Evolutionary conservation across 1,139 yeast species (phyloP).

Genomic region (Scheffersomyces quercinus): DNA sequence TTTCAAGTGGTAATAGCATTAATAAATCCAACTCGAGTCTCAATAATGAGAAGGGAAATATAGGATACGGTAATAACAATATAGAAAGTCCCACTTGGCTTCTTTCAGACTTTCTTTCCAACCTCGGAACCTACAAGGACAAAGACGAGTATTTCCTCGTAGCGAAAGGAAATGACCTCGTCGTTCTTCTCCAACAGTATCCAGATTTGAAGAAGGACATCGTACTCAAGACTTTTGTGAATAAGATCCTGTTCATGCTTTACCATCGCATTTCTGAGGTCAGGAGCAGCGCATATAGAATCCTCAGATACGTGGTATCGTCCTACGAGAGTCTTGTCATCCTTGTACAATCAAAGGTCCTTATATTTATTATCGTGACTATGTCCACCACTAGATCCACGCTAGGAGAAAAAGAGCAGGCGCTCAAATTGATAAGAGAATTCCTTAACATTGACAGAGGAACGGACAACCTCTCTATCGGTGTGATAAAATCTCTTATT

Average conservation of each 20-base stretch:
- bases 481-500: constrained; percentile 71
- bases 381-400: constrained; percentile 55
- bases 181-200: constrained; percentile 53
- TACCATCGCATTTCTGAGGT: constrained; percentile 62
- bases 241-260: constrained; percentile 61
- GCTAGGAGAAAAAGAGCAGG: constrained; percentile 74
- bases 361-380: constrained; percentile 63
- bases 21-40: background rate
- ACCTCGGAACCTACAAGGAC: constrained; percentile 27
- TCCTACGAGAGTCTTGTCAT: constrained; percentile 52
- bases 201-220: constrained; percentile 69
- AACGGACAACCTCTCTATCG: constrained; percentile 55
- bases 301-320: constrained; percentile 64
- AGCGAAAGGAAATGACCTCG: constrained; percentile 63
- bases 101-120: constrained; percentile 33
- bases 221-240: constrained; percentile 60
- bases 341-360: constrained; percentile 52
- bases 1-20: background rate
- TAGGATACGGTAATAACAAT: constrained; percentile 4
- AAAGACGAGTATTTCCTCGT: constrained; percentile 51
- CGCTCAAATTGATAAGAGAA: constrained; percentile 67
- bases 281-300: constrained; percentile 72
- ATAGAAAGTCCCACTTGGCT: constrained; percentile 40
- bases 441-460: constrained; percentile 63
- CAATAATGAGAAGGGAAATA: background rate